Evolutionary conservation across 441 rosid species (phyloP).

Genomic region (Erodium texanum): DNA sequence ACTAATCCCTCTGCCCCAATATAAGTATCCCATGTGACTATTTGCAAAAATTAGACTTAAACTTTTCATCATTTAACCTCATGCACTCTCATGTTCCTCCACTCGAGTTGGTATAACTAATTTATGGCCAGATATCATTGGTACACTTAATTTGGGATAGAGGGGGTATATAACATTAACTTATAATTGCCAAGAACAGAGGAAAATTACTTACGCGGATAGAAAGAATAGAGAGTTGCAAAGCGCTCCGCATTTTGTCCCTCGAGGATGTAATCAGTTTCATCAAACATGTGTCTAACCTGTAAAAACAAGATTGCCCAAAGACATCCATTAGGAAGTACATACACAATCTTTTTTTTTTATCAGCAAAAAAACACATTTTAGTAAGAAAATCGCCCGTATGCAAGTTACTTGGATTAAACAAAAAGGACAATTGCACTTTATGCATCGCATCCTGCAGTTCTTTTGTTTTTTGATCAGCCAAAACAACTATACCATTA

Average conservation of each 20-base stretch:
- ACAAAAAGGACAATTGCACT: conserved; percentile 8
- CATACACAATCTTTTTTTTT: conserved; percentile 2
- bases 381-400: conserved; percentile 19
- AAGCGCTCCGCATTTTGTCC: conserved; percentile 95
- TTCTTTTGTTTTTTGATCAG: background rate
- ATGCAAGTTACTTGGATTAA: background rate
- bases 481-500: too few species aligned
- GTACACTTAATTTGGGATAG: background rate
- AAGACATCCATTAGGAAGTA: conserved; percentile 36
- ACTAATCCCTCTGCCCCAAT: background rate
- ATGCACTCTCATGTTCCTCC: background rate
- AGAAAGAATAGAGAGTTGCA: conserved; percentile 62
- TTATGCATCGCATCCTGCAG: background rate
- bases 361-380: too few species aligned
- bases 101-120: background rate
- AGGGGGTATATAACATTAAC: background rate
- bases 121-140: background rate
- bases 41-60: background rate
- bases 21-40: background rate
- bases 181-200: background rate
- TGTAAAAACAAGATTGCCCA: conserved; percentile 52
- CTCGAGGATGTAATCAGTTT: conserved; percentile 82
- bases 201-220: conserved; percentile 39
- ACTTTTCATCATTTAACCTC: background rate
- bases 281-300: conserved; percentile 99